Conservation (phyloP, 108 stramenopile genomes). For the Aurantiochytrium sp. region DNA sequence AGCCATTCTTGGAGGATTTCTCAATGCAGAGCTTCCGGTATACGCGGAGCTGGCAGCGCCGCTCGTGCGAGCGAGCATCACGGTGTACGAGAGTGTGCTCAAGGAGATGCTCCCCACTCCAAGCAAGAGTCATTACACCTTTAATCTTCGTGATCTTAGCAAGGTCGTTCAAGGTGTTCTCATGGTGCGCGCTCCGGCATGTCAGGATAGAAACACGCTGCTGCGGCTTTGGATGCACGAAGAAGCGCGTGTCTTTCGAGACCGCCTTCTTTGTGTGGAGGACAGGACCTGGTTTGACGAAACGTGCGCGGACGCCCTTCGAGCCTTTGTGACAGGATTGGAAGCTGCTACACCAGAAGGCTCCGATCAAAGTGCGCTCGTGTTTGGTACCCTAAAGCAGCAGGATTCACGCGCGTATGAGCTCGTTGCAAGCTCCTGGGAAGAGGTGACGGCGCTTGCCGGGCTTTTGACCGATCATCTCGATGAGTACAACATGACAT, state of each 20-base stretch:
- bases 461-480: conserved; percentile 41
- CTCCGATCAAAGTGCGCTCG: not conserved
- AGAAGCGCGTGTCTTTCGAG: conserved; percentile 46
- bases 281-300: conserved; percentile 46
- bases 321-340: not conserved
- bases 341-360: not conserved
- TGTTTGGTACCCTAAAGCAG: conserved; percentile 42
- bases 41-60: conserved; percentile 13
- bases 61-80: conserved; percentile 39
- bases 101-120: conserved; percentile 50
- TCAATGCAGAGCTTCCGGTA: conserved; percentile 1
- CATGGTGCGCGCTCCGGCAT: conserved; percentile 34
- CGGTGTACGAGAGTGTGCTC: conserved; percentile 37
- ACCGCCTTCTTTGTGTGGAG: conserved; percentile 44
- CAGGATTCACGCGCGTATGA: conserved; percentile 22
- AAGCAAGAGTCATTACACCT: conserved; percentile 49
- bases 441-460: conserved; percentile 17
- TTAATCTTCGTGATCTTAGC: conserved; percentile 47
- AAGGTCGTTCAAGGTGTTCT: conserved; percentile 54
- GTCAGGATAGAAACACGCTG: conserved; percentile 20
- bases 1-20: conserved; percentile 39
- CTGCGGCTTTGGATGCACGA: conserved; percentile 49
- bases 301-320: conserved; percentile 25
- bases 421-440: conserved; percentile 12
- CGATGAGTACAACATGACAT: conserved; percentile 54